Evolutionary conservation across 116 monocot species (phyloP), one percentile per base, ranked within the genome.

Genomic region (Zostera marina): DNA sequence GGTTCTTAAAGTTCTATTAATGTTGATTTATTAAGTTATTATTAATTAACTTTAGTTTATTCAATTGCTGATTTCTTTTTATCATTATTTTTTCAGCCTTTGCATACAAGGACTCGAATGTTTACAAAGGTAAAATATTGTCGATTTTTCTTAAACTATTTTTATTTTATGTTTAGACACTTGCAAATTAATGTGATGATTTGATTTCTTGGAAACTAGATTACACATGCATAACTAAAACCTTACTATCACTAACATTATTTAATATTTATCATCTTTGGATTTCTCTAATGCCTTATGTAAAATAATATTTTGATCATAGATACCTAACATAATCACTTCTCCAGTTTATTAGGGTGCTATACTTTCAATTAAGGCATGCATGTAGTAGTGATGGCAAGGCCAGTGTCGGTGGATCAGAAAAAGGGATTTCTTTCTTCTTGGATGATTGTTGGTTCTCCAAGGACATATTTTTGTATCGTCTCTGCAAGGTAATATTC

Each of bases 381-480:
- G 87, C 87, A 19, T 77, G 83, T 76, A 68, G 2, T 32, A 3
- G 63, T 4, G 74, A 61, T 41, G 71, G 58, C 11, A 54, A 67
- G 11, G 58, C 54, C 68, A 56, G 42, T 70, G 49, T 32, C 4
- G 32, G 32, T 32, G 32, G 32, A 32, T 32, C 41, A 13, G 68
- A 63, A 8, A 77, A 64, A 11, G 80, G 75, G 39, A 54, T 44
- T 48, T 82, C 77, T 39, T 5, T 81, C 3, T 78, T 74, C 40
- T 69, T 87, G 49, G 92, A 92, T 73, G 87, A 87, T 63, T 66
- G 67, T 51, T 87, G 76, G 81, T 65, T 81, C 46, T 87, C 84
- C 10, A 87, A 73, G 48, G 92, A 87, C 48, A 72, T 65, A 19
- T 92, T 92, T 71, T 53, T 92, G 41, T 72, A 69, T 45, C 87